Base-by-base conservation (phyloP, 1,284 basidiomycete species). In the Trichosporon coremiiforme region DNA sequence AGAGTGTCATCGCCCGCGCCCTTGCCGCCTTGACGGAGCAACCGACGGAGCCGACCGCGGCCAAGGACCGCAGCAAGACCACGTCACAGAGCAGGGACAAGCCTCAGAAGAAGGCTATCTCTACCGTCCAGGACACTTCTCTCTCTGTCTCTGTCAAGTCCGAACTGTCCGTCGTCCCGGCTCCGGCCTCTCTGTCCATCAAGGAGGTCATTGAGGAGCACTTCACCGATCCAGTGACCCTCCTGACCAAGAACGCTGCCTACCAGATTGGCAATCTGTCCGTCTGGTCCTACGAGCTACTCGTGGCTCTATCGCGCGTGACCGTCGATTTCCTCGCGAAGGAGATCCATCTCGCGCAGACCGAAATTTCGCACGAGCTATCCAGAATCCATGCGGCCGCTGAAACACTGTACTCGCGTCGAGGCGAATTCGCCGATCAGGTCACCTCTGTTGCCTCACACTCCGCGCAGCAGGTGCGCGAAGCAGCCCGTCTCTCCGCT, bases 151-250 rank as follows among this genome's bases (percentile, higher is more conserved):
- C 31, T 29, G 25, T 33, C 31, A 31, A 60, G 31, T 33, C 29
- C 29, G 57, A 60, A 15, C 57, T 60, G 4, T 33, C 57, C 4
- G 15, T 33, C 15, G 29, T 60, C 17, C 29, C 57, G 5, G 31
- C 57, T 31, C 35, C 57, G 31, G 15, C 31, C 6, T 60, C 57
- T 33, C 6, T 35, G 29, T 60, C 8, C 57, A 35, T 60, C 57
- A 60, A 60, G 31, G 29, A 60, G 13, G 57, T 33, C 17, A 17
- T 60, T 13, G 57, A 60, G 57, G 57, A 60, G 57, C 57, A 60
- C 57, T 60, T 60, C 31, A 33, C 57, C 31, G 57, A 60, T 12
- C 57, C 57, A 13, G 22, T 60, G 7, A 33, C 57, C 29, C 13
- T 17, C 4, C 17, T 60, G 57, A 60, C 57, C 13, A 60, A n/a